Evolutionary conservation across 495 filamentous ascomycete genomes (phyloP).

Genomic region (Physcia stellaris): DNA sequence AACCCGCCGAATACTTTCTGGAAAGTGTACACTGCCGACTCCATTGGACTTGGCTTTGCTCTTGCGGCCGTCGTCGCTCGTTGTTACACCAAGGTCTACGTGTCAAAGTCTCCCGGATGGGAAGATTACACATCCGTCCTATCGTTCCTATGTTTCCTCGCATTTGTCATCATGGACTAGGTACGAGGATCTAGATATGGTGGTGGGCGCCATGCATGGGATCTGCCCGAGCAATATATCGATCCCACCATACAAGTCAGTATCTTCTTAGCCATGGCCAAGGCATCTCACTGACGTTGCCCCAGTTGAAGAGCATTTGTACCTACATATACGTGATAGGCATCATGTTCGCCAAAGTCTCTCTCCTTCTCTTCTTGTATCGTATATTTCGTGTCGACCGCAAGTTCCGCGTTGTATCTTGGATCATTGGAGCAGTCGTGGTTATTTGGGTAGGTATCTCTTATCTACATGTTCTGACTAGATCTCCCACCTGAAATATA

Average conservation of each 20-base stretch:
- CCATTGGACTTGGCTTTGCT: background rate
- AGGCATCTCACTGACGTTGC: too few relatives aligned
- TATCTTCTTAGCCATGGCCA: too few relatives aligned
- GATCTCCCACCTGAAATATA: too few relatives aligned
- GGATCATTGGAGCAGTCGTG: conserved; percentile 1
- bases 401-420: conserved; percentile 1
- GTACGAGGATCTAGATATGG: background rate
- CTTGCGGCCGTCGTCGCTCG: background rate
- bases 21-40: background rate
- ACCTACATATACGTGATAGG: conserved; percentile 3
- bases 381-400: conserved; percentile 2
- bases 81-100: background rate
- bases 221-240: background rate
- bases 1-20: background rate
- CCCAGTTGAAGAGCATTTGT: too few relatives aligned
- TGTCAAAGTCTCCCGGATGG: conserved; percentile 3
- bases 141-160: background rate
- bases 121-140: conserved; percentile 4
- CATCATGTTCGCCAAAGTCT: conserved; percentile 3
- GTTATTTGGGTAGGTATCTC: background rate
- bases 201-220: background rate
- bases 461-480: too few relatives aligned
- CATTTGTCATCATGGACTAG: background rate
- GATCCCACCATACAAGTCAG: too few relatives aligned
- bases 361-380: conserved; percentile 6